Percentiles rank a stretch among this genome's conserved stretches.
These are phyloP conservation scores for Cordyceps militaris DNA, from an alignment of 2,329 filamentous ascomycete species.

Conservation along the genomic window DNA sequence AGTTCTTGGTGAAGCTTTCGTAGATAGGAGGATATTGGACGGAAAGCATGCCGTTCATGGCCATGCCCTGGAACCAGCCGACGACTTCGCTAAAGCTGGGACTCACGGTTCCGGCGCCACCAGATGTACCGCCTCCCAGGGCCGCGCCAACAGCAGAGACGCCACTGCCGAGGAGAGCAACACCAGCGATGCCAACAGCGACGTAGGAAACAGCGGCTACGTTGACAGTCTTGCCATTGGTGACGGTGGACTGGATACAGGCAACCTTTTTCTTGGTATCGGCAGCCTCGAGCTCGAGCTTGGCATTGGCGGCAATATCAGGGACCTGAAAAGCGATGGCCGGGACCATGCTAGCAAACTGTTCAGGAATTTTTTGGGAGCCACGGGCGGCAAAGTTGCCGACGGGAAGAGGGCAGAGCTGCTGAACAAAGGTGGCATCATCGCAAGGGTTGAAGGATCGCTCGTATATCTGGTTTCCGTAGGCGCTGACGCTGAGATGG, in stretches of 20 bases:
- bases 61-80: slow-evolving; percentile 87
- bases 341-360: slow-evolving; percentile 71
- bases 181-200: slow-evolving; percentile 78
- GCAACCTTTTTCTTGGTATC: slow-evolving; percentile 59
- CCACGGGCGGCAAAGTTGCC: slow-evolving; percentile 69
- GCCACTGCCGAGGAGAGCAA: slow-evolving; percentile 67
- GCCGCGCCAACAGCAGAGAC: slow-evolving; percentile 60
- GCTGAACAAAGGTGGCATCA: slow-evolving; percentile 53
- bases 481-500: slow-evolving; percentile 68
- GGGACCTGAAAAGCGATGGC: slow-evolving; percentile 84
- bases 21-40: slow-evolving; percentile 84
- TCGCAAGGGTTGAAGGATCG: slow-evolving; percentile 81
- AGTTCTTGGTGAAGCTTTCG: slow-evolving; percentile 84
- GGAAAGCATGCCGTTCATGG: slow-evolving; percentile 93
- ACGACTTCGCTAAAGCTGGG: slow-evolving; percentile 82
- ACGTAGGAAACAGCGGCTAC: slow-evolving; percentile 74
- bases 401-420: slow-evolving; percentile 79
- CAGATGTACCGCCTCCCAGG: slow-evolving; percentile 46
- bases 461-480: slow-evolving; percentile 73
- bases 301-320: slow-evolving; percentile 81
- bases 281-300: slow-evolving; percentile 61
- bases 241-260: slow-evolving; percentile 74
- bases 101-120: slow-evolving; percentile 59
- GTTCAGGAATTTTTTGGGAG: slow-evolving; percentile 60
- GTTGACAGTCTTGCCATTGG: slow-evolving; percentile 78